Percentiles rank a stretch among this genome's conserved stretches.
phyloP scores from a whole-genome alignment of 352 stramenopile genomes.

The Phytopythium mirpurense region DNA sequence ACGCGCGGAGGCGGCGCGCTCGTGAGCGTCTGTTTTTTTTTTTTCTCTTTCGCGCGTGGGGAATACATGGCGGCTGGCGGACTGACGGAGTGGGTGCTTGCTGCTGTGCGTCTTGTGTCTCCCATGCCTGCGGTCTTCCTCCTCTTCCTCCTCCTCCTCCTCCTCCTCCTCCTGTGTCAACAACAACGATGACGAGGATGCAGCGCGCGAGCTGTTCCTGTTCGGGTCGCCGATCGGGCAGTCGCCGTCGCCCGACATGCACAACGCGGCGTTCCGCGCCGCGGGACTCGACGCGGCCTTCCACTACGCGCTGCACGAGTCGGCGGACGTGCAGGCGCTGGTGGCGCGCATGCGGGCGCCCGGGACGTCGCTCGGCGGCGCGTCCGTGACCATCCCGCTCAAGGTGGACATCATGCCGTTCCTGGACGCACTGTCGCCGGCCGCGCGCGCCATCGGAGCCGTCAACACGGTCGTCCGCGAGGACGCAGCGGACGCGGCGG shows the following conservation, averaged over 20 bases:
- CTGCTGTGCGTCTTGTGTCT: too few species aligned
- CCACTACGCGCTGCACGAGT: conserved; percentile 87
- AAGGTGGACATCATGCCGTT: conserved; percentile 95
- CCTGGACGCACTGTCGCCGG: conserved; percentile 90
- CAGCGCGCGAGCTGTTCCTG: conserved; percentile 89
- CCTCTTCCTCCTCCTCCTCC: too few species aligned
- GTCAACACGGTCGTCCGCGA: conserved; percentile 96
- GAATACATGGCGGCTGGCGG: conserved; percentile 11
- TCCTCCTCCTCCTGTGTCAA: not conserved
- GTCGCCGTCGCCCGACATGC: conserved; percentile 96
- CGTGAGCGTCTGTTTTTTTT: too few species aligned
- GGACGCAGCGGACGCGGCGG: too few species aligned
- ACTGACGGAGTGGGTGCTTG: too few species aligned
- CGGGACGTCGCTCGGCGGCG: conserved; percentile 86
- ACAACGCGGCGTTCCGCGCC: conserved; percentile 92
- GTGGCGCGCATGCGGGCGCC: conserved; percentile 34
- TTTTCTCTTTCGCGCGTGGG: not conserved
- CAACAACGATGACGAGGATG: too few species aligned
- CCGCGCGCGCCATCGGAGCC: conserved; percentile 95
- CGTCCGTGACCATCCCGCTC: conserved; percentile 97
- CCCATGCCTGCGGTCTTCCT: too few species aligned
- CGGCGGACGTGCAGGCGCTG: conserved; percentile 35
- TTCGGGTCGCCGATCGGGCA: conserved; percentile 95
- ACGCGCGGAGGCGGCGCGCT: too few species aligned
- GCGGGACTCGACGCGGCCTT: conserved; percentile 79